A percentile compares a stretch with the other conserved stretches of the same genome.
Conservation (phyloP, 306 rosid genomes). For the Styphnolobium japonicum region DNA sequence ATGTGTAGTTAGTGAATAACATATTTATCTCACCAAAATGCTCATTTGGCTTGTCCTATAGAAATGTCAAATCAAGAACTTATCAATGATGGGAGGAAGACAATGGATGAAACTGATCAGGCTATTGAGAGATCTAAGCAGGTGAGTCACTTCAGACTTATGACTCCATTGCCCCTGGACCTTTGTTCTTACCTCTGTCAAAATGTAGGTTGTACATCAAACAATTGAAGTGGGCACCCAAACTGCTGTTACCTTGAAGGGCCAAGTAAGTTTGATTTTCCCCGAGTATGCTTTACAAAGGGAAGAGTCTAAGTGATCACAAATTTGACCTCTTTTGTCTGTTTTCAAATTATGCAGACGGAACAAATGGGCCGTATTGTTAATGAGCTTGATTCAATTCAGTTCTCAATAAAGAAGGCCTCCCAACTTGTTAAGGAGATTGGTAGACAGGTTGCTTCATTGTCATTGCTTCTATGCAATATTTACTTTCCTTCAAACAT, state of each 20-base stretch:
- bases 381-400: constrained; percentile 95
- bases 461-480: background rate
- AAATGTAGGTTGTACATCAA: constrained; percentile 77
- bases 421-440: constrained; percentile 98
- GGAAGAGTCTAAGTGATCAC: constrained; percentile 16
- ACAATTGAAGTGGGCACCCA: constrained; percentile 96
- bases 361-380: constrained; percentile 99
- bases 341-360: constrained; percentile 55
- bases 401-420: constrained; percentile 96
- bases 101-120: constrained; percentile 98
- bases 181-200: constrained; percentile 28
- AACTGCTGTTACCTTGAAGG: constrained; percentile 86
- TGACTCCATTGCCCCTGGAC: constrained; percentile 8
- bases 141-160: constrained; percentile 42
- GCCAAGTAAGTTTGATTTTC: constrained; percentile 70
- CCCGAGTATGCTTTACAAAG: background rate
- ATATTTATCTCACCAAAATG: constrained; percentile 21
- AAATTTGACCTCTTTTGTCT: constrained; percentile 27
- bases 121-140: constrained; percentile 85
- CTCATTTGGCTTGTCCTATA: constrained; percentile 38
- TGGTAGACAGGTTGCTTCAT: constrained; percentile 82
- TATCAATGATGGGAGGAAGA: constrained; percentile 68
- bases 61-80: constrained; percentile 99
- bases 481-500: background rate
- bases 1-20: background rate